phyloP scores from a whole-genome alignment of 257 asterid species.

The Fraxinus pennsylvanica region DNA sequence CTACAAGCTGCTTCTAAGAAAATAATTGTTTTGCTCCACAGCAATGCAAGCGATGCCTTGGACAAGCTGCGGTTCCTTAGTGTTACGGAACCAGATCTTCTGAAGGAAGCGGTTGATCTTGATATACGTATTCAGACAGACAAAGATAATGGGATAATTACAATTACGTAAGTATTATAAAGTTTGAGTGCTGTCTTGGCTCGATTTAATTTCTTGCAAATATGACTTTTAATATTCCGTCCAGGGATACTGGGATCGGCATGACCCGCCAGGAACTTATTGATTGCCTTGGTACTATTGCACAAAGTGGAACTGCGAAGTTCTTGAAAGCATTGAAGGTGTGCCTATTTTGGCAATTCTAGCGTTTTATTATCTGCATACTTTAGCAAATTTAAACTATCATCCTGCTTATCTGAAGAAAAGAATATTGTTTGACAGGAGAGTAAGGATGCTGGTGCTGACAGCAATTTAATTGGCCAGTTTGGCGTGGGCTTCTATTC shows the following conservation, averaged over 20 bases:
- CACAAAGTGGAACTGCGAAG: constrained; percentile 99
- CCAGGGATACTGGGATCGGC: constrained; percentile 96
- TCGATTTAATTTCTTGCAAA: constrained; percentile 15
- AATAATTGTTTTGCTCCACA: constrained; percentile 31
- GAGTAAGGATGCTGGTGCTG: constrained; percentile 87
- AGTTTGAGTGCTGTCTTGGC: constrained; percentile 4
- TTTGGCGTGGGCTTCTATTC: constrained; percentile 99
- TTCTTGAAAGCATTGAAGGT: constrained; percentile 92
- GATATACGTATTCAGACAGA: constrained; percentile 84
- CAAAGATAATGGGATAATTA: constrained; percentile 86
- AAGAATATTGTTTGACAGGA: constrained; percentile 56
- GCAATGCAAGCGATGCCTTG: constrained; percentile 99
- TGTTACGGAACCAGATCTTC: constrained; percentile 77
- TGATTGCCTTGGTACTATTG: constrained; percentile 96
- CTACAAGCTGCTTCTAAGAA: constrained; percentile 7
- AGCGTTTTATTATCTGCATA: constrained; percentile 10
- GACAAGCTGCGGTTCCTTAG: constrained; percentile 96
- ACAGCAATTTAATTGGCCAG: constrained; percentile 97
- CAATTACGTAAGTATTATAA: constrained; percentile 58
- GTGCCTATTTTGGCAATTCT: constrained; percentile 17
- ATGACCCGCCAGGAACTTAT: constrained; percentile 91
- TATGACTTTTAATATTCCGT: constrained; percentile 17
- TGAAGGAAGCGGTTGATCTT: constrained; percentile 79
- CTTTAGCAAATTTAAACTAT: background rate
- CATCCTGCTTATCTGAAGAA: background rate